Percentiles rank a stretch among this genome's conserved stretches.
Evolutionary conservation across 2,329 filamentous ascomycete genomes (phyloP).

Genomic region (Xylariaceae sp.): DNA sequence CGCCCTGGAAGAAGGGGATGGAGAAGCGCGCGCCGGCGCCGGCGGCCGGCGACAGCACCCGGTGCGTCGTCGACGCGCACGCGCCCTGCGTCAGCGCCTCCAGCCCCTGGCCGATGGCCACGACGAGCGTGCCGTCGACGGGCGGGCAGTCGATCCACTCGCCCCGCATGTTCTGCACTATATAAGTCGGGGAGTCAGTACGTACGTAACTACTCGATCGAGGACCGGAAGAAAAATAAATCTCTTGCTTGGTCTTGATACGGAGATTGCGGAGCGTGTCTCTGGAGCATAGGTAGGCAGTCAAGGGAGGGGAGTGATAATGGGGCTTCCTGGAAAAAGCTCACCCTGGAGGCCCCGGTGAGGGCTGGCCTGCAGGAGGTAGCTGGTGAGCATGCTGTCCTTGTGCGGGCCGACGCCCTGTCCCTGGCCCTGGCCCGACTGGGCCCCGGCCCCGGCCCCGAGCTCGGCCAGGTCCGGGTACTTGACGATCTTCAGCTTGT

Average conservation of each 20-base stretch:
- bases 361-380: slow-evolving; percentile 70
- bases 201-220: too few species aligned
- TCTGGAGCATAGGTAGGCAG: too few species aligned
- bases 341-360: slow-evolving; percentile 72
- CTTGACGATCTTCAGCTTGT: slow-evolving; percentile 85
- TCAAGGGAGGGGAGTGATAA: too few species aligned
- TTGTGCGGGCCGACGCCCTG: slow-evolving; percentile 74
- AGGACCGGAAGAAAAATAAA: too few species aligned
- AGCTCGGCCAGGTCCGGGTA: slow-evolving; percentile 67
- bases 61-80: slow-evolving; percentile 74
- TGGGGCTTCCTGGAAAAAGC: too few species aligned
- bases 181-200: too few species aligned
- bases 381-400: slow-evolving; percentile 76
- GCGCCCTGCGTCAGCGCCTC: slow-evolving; percentile 80
- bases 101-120: slow-evolving; percentile 80
- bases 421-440: slow-evolving; percentile 32
- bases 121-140: slow-evolving; percentile 68
- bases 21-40: slow-evolving; percentile 68
- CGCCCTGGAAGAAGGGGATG: slow-evolving; percentile 84
- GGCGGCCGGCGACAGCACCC: slow-evolving; percentile 65
- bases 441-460: too few species aligned
- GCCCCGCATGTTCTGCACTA: slow-evolving; percentile 72
- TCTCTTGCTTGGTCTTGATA: too few species aligned
- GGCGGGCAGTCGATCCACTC: slow-evolving; percentile 80
- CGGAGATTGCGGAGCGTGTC: too few species aligned